Percentiles rank a stretch among this genome's conserved stretches.
Evolutionary conservation across 2,329 filamentous ascomycete species (phyloP).

Genomic region (Fusarium neocosmosporiellum): DNA sequence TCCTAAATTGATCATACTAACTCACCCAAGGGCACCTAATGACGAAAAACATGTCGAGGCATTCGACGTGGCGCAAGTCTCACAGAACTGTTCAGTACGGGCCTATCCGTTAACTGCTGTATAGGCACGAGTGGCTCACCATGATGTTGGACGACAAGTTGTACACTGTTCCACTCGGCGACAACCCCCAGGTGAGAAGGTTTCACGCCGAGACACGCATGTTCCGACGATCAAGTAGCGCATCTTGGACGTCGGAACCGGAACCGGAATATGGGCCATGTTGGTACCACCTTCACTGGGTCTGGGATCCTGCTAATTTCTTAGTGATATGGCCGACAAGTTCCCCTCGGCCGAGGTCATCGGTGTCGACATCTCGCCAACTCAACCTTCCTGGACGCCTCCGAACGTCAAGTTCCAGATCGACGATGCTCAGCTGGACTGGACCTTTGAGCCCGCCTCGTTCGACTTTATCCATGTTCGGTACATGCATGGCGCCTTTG

Average conservation of each 20-base stretch:
- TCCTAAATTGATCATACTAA: neutral
- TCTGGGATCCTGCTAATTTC: neutral
- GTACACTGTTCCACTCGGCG: constrained; percentile 15
- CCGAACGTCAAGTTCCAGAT: neutral
- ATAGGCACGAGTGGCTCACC: constrained; percentile 29
- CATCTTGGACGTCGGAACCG: constrained; percentile 20
- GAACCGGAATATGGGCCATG: constrained; percentile 28
- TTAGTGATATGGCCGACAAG: constrained; percentile 25
- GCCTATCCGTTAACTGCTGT: neutral
- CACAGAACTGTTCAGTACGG: no score
- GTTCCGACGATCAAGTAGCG: neutral
- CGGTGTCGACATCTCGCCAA: constrained; percentile 19
- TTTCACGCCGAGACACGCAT: fast-evolving
- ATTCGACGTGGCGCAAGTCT: constrained; percentile 23
- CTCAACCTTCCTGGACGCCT: neutral
- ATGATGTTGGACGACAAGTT: constrained; percentile 31
- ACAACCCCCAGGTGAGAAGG: constrained; percentile 10
- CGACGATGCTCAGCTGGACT: neutral
- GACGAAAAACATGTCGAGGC: constrained; percentile 30
- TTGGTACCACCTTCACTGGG: neutral
- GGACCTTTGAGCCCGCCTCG: constrained; percentile 4
- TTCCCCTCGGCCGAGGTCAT: constrained; percentile 25
- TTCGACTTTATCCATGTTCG: constrained; percentile 33
- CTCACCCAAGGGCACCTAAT: constrained; percentile 16
- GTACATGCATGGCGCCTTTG: constrained; percentile 31